phyloP scores from a whole-genome alignment of 73 alveolate species.

The Paramecium octaurelia region DNA sequence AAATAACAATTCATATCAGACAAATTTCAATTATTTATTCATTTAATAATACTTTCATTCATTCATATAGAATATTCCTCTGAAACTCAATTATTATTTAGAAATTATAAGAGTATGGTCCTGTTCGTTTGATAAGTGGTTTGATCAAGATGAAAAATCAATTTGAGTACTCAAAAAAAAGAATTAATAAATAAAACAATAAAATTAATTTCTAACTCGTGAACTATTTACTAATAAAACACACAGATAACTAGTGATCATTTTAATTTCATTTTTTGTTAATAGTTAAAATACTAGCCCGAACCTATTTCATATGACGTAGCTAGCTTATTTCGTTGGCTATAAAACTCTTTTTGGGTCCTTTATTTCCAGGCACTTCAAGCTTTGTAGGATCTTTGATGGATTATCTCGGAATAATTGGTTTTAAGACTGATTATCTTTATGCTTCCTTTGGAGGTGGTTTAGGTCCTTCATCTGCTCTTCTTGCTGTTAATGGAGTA shows the following conservation, averaged over 20 bases:
- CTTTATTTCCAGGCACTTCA: neutral
- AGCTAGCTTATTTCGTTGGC: neutral
- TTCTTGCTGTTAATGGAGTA: slow-evolving; percentile 6
- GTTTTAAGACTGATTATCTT: neutral
- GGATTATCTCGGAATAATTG: neutral
- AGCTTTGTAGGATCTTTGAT: neutral
- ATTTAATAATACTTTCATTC: neutral
- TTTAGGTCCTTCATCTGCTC: slow-evolving; percentile 12
- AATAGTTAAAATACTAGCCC: slow-evolving; percentile 1
- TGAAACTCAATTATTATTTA: neutral
- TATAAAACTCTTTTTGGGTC: neutral
- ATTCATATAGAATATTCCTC: neutral
- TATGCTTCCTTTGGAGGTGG: neutral
- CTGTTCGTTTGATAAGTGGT: neutral
- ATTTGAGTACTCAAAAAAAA: neutral
- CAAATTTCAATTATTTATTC: neutral
- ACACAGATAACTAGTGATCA: neutral
- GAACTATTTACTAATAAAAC: neutral
- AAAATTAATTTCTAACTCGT: too few species aligned
- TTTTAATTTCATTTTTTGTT: neutral
- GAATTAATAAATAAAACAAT: neutral
- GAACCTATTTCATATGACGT: neutral
- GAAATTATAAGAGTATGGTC: neutral
- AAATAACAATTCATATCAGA: neutral
- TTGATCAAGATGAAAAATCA: neutral